Base-by-base conservation (phyloP, 169 alveolate genomes). In the Cryptosporidium meleagridis region DNA sequence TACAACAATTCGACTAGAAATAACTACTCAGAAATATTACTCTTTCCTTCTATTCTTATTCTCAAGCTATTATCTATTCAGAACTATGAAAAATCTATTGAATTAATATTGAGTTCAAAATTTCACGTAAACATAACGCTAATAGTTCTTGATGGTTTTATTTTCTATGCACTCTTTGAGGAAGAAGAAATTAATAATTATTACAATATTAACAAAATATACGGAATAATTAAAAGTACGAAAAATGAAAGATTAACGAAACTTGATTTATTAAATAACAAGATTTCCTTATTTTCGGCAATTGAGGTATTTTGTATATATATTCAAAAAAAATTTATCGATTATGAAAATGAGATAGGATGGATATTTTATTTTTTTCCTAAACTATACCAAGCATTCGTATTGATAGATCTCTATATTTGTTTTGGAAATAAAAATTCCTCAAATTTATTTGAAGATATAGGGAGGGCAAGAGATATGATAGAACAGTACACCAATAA, bases 331-430 rank as follows among this genome's bases (percentile, higher is more conserved):
- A 52, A 21, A 29, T 33, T 31, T 9, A 6, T n/a, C 35, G 26
- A 41, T 10, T 14, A 10, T 23, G 67, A 80, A 44, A 80, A 26
- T 55, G 89, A 80, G 23, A 80, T 80, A 18, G 89, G 68, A 1
- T 62, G 72, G 68, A 39, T 65, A 21, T 44, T 62, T 14, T 35
- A 45, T 21, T 7, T 23, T 59, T 18, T 45, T 21, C 69, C 89
- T 6, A 44, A 80, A 37, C 16, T 80, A 21, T 80, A 80, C 62
- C 14, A 26, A 5, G 61, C 37, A 21, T 80, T 41, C 33, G 1
- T 80, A 10, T 16, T 67, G 9, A 41, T 80, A 18, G 89, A 80
- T 65, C 62, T 29, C 39, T 59, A 23, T 41, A 48, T 80, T 62
- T 44, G 53, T n/a, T 14, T 45, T 39, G 75, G 80, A 31, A 21